These are phyloP conservation scores for Fusarium sacchari DNA, from an alignment of 2,329 filamentous ascomycete genomes.

Conservation along the genomic window DNA sequence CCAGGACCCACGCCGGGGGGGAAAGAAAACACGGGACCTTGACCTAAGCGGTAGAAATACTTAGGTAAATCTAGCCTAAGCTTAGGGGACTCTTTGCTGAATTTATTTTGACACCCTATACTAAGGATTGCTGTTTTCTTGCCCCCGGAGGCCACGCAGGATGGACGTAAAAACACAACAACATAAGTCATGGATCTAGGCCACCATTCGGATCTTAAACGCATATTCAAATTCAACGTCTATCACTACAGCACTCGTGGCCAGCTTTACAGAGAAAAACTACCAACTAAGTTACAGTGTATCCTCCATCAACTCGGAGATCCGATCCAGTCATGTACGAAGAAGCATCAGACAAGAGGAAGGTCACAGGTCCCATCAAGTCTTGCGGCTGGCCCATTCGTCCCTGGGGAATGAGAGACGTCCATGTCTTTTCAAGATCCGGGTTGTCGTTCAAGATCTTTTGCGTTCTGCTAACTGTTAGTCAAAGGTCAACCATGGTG, in stretches of 20 bases:
- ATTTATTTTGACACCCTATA: too few relatives aligned
- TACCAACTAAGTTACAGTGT: conserved; percentile 73
- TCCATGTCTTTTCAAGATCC: conserved; percentile 91
- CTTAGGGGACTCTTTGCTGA: too few relatives aligned
- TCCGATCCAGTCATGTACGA: conserved; percentile 78
- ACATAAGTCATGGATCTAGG: background rate
- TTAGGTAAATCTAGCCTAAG: too few relatives aligned
- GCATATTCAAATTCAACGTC: background rate
- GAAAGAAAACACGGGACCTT: too few relatives aligned
- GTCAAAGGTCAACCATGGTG: background rate
- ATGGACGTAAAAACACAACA: background rate
- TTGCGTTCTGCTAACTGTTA: conserved; percentile 69
- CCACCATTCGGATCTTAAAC: too few relatives aligned
- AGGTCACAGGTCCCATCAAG: conserved; percentile 91
- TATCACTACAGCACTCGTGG: background rate
- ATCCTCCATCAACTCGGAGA: conserved; percentile 84
- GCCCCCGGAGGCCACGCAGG: too few relatives aligned
- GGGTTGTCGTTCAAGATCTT: conserved; percentile 97
- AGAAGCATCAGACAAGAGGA: conserved; percentile 82
- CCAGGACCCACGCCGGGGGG: too few relatives aligned
- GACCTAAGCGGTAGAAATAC: too few relatives aligned
- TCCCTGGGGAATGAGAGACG: conserved; percentile 86
- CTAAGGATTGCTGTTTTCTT: too few relatives aligned
- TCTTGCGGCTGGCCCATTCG: conserved; percentile 94
- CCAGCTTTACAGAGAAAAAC: rapidly evolving